Evolutionary conservation across 208 protist genomes (phyloP).

Genomic region (Strigomonas galati): DNA sequence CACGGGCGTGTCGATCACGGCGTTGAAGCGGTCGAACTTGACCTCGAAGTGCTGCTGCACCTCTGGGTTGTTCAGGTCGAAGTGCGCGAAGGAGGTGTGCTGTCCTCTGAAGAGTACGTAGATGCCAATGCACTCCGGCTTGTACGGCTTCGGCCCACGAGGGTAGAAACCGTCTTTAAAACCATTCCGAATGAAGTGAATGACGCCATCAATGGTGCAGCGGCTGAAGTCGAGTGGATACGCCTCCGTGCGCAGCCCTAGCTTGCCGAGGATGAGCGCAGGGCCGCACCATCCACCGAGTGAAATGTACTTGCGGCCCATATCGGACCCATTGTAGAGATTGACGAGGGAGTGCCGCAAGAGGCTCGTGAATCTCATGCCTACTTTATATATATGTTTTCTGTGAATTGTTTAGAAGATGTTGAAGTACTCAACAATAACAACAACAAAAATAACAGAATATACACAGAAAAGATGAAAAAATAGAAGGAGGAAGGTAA

Average conservation of each 20-base stretch:
- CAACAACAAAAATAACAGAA: too few relatives aligned
- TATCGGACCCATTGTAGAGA: neutral
- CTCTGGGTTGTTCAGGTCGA: conserved; percentile 60
- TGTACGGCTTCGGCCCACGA: conserved; percentile 52
- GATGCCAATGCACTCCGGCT: conserved; percentile 69
- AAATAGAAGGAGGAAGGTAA: too few relatives aligned
- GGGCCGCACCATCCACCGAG: conserved; percentile 78
- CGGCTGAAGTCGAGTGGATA: conserved; percentile 81
- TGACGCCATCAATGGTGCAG: conserved; percentile 57
- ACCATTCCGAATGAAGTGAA: conserved; percentile 57
- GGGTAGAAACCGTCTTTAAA: conserved; percentile 73
- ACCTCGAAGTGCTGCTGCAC: conserved; percentile 46
- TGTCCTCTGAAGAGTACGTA: conserved; percentile 75
- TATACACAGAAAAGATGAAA: too few relatives aligned
- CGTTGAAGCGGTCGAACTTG: conserved; percentile 52
- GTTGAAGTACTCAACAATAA: too few relatives aligned
- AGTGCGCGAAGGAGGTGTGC: conserved; percentile 81
- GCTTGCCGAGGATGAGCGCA: conserved; percentile 64
- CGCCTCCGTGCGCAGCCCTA: conserved; percentile 64
- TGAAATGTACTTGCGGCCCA: conserved; percentile 61
- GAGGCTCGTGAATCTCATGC: too few relatives aligned
- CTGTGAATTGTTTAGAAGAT: too few relatives aligned
- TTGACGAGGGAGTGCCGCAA: neutral
- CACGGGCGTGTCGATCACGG: conserved; percentile 31
- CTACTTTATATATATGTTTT: too few relatives aligned